Base-by-base conservation (phyloP, 2,329 filamentous ascomycete species). In the Aspergillus candidus region DNA sequence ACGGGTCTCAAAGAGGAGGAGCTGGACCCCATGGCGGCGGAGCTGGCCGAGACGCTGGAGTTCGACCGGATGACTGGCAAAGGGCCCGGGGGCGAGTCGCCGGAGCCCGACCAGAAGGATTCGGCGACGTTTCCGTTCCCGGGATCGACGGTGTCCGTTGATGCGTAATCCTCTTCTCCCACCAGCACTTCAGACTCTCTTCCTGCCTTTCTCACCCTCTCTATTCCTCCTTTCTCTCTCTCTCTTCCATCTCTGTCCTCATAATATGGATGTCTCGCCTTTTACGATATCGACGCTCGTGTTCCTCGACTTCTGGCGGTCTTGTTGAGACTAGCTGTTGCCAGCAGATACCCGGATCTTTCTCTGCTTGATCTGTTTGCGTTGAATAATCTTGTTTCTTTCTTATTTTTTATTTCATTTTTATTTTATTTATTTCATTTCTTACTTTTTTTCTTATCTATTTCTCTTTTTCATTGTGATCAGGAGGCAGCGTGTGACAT, bases 1-100 rank as follows among this genome's bases (percentile, higher is more conserved):
- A 73, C 71, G 1, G 69, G 70, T 0, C 55, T 73, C 14, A 69
- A 68, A 46, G 71, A 73, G 50, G 69, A 72, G 40, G 69, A 72
- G 14, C 57, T 73, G 8, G 71, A 73, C 44, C 67, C 63, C 3
- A 72, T 73, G 69, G 65, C 69, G 6, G 67, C 62, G 27, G 71
- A 73, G 48, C 51, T 73, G 44, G 64, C 70, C 6, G 68, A 71
- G 46, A 70, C 67, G 12, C 54, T 73, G 34, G 69, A 72, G 46
- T 70, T 70, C 44, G 66, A 69, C 42, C 61, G 67, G 33, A 59
- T 63, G 50, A 64, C 68, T 42, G 65, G 63, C 31, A 67, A 65
- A 42, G 59, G 58, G 29, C 31, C 51, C 22, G 53, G 53, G 17
- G 46, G 48, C 3, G 50, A 59, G 15, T 58, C 63, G 5, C 61